Evolutionary conservation across 2,329 filamentous ascomycete species (phyloP), one percentile per base, ranked within the genome.

Genomic region (Cordyceps cicadae): DNA sequence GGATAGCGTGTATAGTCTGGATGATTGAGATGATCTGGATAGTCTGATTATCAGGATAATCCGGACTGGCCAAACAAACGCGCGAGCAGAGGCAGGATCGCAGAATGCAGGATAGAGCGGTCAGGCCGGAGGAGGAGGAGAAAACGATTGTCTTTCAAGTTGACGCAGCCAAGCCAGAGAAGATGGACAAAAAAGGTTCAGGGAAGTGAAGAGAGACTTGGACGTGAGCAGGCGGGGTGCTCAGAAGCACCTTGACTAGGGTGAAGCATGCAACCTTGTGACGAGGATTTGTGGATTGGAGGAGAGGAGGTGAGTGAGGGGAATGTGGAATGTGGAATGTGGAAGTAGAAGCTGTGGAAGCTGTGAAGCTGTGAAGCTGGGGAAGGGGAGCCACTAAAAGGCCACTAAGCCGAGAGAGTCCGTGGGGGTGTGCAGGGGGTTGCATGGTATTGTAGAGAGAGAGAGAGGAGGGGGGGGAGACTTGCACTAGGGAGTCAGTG

Each of bases 191-290:
- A n/a, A 21, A 46, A 46, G 21, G 45, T 26, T 14, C 1, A 12
- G n/a, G 43, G 11, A 46, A n/a, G n/a, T 7, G 11, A 21, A n/a
- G n/a, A 21, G 43, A 21, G 29, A 46, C 3, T 4, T 5, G n/a
- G 14, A 50, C 14, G n/a, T 6, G 39, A 34, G 24, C 26, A 32
- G 56, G 5, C 32, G 37, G 49, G 39, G n/a, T 21, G n/a, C 17
- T 21, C 1, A 43, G 8, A 14, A 37, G 34, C 34, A 37, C 7
- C 6, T 34, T 37, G 9, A 14, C 3, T 14, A 37, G 4, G 34
- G 32, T 60, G 54, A 60, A 51, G 43, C 55, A 58, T 58, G 55
- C 46, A 50, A 52, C 49, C 26, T 53, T 59, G 49, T 19, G 49
- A 43, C 48, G 49, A 53, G 53, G 12, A 29, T 41, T 43, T 43